phyloP scores from a whole-genome alignment of 2,329 filamentous ascomycete genomes.

The Cercospora nicotianae region DNA sequence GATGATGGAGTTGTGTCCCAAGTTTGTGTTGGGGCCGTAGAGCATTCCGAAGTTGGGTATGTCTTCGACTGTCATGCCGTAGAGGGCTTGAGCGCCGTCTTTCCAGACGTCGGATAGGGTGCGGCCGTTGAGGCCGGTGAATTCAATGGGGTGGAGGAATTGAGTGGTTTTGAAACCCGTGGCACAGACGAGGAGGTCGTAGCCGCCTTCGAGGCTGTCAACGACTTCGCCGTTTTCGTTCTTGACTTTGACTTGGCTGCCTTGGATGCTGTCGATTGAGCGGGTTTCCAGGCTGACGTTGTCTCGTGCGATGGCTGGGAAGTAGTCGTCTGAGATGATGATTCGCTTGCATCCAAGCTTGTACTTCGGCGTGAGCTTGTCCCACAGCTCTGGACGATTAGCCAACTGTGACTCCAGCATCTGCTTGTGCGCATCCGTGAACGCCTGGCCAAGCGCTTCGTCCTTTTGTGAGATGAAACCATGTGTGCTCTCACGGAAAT shows the following conservation, averaged over 20 bases:
- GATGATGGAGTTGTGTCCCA: conserved; percentile 55
- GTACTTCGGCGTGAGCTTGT: conserved; percentile 56
- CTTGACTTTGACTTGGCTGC: conserved; percentile 50
- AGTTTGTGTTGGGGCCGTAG: conserved; percentile 59
- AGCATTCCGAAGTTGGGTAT: conserved; percentile 60
- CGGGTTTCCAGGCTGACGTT: conserved; percentile 56
- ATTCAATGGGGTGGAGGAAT: conserved; percentile 59
- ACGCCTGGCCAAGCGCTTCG: conserved; percentile 44
- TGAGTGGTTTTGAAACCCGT: conserved; percentile 61
- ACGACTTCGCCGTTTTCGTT: conserved; percentile 32
- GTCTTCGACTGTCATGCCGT: conserved; percentile 52
- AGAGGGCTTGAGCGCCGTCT: conserved; percentile 53
- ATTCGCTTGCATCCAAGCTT: conserved; percentile 57
- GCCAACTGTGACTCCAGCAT: conserved; percentile 51
- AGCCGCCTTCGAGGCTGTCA: conserved; percentile 36
- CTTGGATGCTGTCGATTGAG: conserved; percentile 50
- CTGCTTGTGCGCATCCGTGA: conserved; percentile 40
- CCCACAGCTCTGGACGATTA: conserved; percentile 52
- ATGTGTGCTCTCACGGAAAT: conserved; percentile 53
- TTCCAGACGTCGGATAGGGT: conserved; percentile 55
- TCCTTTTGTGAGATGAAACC: conserved; percentile 47
- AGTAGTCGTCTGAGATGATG: conserved; percentile 59
- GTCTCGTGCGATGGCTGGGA: conserved; percentile 48
- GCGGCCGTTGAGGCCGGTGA: conserved; percentile 49
- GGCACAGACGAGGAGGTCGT: conserved; percentile 59